These are phyloP conservation scores for Metschnikowia dekortorum DNA, from an alignment of 805 yeast genomes.

Conservation along the genomic window DNA sequence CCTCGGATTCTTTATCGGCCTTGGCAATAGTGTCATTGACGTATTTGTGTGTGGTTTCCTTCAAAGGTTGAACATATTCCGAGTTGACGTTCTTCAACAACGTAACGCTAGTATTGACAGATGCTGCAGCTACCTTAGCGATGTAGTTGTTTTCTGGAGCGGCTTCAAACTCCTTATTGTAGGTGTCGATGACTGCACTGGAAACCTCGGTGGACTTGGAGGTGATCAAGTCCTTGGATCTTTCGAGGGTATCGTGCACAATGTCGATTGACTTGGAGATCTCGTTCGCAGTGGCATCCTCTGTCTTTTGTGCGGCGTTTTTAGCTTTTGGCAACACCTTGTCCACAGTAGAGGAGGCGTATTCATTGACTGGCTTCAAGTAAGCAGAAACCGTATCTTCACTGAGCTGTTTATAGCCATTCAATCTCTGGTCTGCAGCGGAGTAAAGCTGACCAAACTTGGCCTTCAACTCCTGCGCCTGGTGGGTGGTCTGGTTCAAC, in stretches of 20 bases:
- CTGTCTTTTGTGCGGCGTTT: slow-evolving; percentile 11
- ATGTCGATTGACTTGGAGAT: slow-evolving; percentile 20
- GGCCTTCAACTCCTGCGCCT: slow-evolving; percentile 5
- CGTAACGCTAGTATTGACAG: slow-evolving; percentile 31
- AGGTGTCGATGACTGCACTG: slow-evolving; percentile 28
- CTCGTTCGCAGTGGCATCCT: slow-evolving; percentile 17
- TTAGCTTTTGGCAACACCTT: slow-evolving; percentile 24
- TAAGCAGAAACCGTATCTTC: slow-evolving; percentile 14
- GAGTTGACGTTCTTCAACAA: slow-evolving; percentile 31
- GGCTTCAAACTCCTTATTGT: slow-evolving; percentile 31
- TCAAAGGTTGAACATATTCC: slow-evolving; percentile 37
- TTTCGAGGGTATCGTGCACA: slow-evolving; percentile 18
- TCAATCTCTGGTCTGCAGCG: slow-evolving; percentile 6
- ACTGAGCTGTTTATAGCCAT: slow-evolving; percentile 11
- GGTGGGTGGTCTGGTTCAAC: slow-evolving; percentile 9
- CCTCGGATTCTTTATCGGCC: slow-evolving; percentile 33
- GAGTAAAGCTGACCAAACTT: slow-evolving; percentile 8
- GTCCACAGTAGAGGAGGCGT: slow-evolving; percentile 23
- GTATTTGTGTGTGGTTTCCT: slow-evolving; percentile 35
- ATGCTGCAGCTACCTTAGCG: slow-evolving; percentile 31
- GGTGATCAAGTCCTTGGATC: slow-evolving; percentile 23
- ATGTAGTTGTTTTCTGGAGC: slow-evolving; percentile 23
- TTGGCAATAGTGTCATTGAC: slow-evolving; percentile 32
- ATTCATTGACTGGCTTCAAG: slow-evolving; percentile 26
- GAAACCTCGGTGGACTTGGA: slow-evolving; percentile 27